These are phyloP conservation scores for Dendrostoma leiphaemia DNA, from an alignment of 2,329 filamentous ascomycete species.

Conservation along the genomic window DNA sequence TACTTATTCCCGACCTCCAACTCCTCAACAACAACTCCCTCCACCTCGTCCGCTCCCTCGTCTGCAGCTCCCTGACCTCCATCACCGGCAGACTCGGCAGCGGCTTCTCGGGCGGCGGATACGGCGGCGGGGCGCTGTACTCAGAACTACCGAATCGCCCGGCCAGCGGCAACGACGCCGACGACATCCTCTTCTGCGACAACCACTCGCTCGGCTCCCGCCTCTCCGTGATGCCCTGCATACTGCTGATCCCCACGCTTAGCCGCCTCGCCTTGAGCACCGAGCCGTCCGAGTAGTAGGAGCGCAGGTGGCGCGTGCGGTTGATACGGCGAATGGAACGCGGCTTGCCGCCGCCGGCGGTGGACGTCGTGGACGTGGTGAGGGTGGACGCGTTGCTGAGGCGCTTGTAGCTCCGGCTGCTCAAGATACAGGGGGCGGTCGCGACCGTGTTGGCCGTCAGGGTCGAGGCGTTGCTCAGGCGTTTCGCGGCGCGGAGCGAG, in stretches of 20 bases:
- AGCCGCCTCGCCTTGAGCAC: conserved; percentile 4
- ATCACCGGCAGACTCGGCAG: neutral
- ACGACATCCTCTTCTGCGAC: conserved; percentile 12
- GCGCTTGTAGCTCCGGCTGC: neutral
- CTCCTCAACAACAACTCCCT: conserved; percentile 1
- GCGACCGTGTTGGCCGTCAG: conserved; percentile 10
- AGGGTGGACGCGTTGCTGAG: conserved; percentile 13
- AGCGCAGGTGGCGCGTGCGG: conserved; percentile 15
- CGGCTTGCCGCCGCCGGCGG: conserved; percentile 6
- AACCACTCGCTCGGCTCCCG: conserved; percentile 6
- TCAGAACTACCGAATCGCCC: neutral
- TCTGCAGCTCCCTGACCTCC: conserved; percentile 6
- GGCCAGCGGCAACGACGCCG: neutral
- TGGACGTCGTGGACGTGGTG: conserved; percentile 7
- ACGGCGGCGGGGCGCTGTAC: conserved; percentile 3
- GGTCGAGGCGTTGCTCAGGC: conserved; percentile 7
- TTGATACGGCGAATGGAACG: conserved; percentile 14
- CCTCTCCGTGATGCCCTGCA: conserved; percentile 3
- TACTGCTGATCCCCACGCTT: conserved; percentile 5
- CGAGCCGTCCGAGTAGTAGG: conserved; percentile 15
- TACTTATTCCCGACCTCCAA: neutral
- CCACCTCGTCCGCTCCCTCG: conserved; percentile 3
- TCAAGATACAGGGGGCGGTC: conserved; percentile 2
- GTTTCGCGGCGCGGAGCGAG: neutral
- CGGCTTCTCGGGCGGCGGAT: conserved; percentile 7